Evolutionary conservation across 345 rosid species (phyloP).

Genomic region (Camelina sativa): DNA sequence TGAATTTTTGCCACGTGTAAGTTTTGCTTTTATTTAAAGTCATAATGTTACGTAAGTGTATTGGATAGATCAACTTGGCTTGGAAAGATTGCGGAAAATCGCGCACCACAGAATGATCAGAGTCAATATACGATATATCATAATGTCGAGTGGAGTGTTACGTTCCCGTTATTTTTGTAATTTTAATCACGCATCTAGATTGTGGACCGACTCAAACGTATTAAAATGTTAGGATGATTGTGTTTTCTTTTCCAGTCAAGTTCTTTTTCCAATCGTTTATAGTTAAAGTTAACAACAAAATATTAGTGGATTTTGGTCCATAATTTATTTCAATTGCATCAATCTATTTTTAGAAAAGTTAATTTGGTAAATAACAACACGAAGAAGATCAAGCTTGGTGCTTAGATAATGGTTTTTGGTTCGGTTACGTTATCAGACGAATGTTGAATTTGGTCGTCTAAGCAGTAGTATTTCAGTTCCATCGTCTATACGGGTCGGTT

Average conservation of each 20-base stretch:
- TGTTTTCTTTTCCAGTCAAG: background rate
- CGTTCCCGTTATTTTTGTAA: background rate
- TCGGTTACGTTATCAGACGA: background rate
- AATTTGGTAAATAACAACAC: background rate
- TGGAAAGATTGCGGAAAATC: background rate
- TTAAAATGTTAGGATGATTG: background rate
- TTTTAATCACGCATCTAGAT: background rate
- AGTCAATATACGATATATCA: background rate
- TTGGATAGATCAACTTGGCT: background rate
- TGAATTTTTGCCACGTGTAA: too few relatives aligned
- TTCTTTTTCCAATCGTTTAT: background rate
- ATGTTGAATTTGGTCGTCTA: background rate
- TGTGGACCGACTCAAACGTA: background rate
- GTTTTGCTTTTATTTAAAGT: too few relatives aligned
- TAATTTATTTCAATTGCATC: background rate
- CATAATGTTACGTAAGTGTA: too few relatives aligned
- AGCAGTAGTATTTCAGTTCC: background rate
- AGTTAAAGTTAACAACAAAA: background rate
- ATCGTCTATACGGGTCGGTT: background rate
- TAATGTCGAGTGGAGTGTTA: background rate
- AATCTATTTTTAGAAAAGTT: background rate
- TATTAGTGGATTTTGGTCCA: too few relatives aligned
- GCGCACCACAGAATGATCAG: background rate
- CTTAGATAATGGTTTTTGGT: background rate
- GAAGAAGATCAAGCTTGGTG: background rate